Evolutionary conservation across 768 basidiomycete species (phyloP).

Genomic region (Mycena rosella): DNA sequence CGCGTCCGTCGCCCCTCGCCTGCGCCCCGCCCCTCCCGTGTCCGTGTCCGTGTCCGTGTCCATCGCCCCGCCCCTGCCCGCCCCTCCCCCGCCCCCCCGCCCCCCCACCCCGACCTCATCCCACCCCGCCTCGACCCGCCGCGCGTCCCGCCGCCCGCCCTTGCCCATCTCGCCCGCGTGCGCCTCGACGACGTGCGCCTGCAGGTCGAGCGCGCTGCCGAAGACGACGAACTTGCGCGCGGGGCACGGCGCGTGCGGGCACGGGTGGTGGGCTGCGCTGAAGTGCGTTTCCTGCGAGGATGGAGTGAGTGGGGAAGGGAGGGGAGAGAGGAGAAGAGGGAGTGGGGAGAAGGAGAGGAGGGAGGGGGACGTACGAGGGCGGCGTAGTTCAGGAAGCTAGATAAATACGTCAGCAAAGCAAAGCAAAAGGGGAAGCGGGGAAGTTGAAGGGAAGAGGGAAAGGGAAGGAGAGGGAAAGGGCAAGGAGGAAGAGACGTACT

Average conservation of each 20-base stretch:
- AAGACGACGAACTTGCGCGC: conserved; percentile 97
- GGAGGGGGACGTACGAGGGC: conserved; percentile 69
- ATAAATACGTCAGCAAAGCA: too few relatives aligned
- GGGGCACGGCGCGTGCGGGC: conserved; percentile 78
- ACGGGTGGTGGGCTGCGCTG: conserved; percentile 81
- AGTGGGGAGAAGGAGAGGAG: too few relatives aligned
- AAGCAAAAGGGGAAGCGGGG: too few relatives aligned
- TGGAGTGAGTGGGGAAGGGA: too few relatives aligned
- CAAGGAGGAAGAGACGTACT: conserved; percentile 66
- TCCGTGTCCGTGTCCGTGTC: too few relatives aligned
- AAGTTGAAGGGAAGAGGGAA: too few relatives aligned
- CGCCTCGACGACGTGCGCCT: conserved; percentile 90
- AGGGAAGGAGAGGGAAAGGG: too few relatives aligned
- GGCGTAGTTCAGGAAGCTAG: conserved; percentile 85
- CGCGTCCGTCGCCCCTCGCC: conserved; percentile 42
- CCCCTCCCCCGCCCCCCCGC: conserved; percentile 53
- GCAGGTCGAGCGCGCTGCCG: conserved; percentile 85
- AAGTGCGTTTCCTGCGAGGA: conserved; percentile 88
- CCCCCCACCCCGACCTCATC: conserved; percentile 63
- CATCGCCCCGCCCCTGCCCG: conserved; percentile 52
- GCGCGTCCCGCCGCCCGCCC: conserved; percentile 75
- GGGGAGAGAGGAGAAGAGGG: too few relatives aligned
- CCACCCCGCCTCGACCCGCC: conserved; percentile 80
- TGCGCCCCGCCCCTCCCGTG: conserved; percentile 64
- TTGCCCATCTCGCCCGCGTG: conserved; percentile 83